Evolutionary conservation across 805 yeast species (phyloP), one percentile per base, ranked within the genome.

Genomic region (Yamadazyma insecticola): DNA sequence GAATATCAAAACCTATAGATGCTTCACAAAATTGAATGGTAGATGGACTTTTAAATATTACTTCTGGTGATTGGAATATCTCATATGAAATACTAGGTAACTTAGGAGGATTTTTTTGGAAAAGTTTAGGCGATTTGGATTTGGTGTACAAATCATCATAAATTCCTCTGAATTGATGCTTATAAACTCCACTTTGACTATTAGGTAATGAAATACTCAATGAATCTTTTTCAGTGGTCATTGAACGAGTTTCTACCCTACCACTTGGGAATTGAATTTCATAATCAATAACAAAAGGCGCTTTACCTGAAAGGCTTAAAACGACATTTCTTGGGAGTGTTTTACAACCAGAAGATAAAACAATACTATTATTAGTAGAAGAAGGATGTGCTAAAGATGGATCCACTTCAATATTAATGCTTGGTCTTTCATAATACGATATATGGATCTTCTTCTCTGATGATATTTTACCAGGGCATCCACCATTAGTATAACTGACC

Each of bases 241-340:
- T 50, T 8, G 57, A 45, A 22, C 64, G 41, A 2, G 45, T 21
- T 31, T 62, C 76, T 4, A 50, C 29, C 19, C 50, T 55, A 1
- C 86, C 86, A 45, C 58, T 63, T 5, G 92, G 89, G 23, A 67
- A 57, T 16, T 58, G 58, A 11, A 82, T 55, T n/a, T 74, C 72
- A 51, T 87, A 86, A 23, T 74, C 76, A 16, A 88, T 59, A n/a
- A 72, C 55, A 41, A 86, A 86, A 15, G 90, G 89, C 1, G 78
- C 66, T 5, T 72, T 55, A 1, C 87, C 90, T 23, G 57, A 57
- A 21, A 82, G 52, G 2, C 66, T 50, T 20, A 83, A 33, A 6
- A 41, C 44, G 7, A 60, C 44, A 13, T 44, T 42, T 21, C 54
- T 49, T 2, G 35, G 31, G 19, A 60, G 51, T 17, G 48, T 43